A percentile compares a stretch with the other conserved stretches of the same genome.
Evolutionary conservation across 2,329 filamentous ascomycete species (phyloP).

Genomic region (Colletotrichum sp.): DNA sequence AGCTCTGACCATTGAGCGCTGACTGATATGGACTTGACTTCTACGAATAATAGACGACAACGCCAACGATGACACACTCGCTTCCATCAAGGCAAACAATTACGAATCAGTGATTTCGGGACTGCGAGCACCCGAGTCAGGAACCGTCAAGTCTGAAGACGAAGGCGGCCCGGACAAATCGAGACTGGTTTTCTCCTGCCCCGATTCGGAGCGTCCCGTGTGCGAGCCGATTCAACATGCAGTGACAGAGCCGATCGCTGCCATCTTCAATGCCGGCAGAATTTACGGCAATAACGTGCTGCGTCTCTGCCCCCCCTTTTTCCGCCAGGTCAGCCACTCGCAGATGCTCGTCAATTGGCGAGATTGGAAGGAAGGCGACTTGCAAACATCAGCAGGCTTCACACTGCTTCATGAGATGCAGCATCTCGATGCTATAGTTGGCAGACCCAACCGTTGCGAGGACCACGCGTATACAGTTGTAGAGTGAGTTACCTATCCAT

Average conservation of each 20-base stretch:
- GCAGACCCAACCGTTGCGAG: not conserved
- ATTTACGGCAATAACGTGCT: not conserved
- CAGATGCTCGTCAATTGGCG: not conserved
- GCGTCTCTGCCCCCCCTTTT: not conserved
- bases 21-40: too few relatives aligned
- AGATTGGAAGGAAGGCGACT: not conserved
- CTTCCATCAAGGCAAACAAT: not conserved
- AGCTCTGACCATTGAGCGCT: too few relatives aligned
- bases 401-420: not conserved
- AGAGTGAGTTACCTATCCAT: not conserved
- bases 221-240: not conserved
- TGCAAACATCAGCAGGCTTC: not conserved
- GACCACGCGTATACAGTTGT: not conserved
- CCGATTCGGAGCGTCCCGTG: not conserved
- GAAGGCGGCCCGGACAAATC: not conserved
- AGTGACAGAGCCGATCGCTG: not conserved
- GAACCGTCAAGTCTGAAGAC: not conserved
- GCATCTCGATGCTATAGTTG: not conserved
- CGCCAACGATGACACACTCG: fast-evolving
- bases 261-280: not conserved
- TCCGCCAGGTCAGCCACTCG: not conserved
- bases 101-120: not conserved
- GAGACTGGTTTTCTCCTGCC: not conserved
- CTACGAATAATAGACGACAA: too few relatives aligned
- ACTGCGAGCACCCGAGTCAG: not conserved